phyloP scores from a whole-genome alignment of 1,284 basidiomycete species.

The Retiboletus flavoniger region DNA sequence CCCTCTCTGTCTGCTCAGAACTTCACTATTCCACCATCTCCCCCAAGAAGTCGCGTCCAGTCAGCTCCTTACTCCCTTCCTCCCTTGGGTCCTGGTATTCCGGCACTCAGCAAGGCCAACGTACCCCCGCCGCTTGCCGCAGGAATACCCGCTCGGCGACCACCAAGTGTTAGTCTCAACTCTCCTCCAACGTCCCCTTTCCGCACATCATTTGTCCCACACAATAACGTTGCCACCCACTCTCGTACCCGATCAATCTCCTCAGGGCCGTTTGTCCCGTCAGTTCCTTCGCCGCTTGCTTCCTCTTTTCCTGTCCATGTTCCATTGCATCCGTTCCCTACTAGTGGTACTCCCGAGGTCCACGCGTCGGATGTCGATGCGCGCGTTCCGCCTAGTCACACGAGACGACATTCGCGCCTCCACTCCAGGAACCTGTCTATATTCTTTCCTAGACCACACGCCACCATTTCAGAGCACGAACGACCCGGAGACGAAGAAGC shows the following conservation, averaged over 20 bases:
- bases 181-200: constrained; percentile 46
- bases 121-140: constrained; percentile 38
- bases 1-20: constrained; percentile 8
- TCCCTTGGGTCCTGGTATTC: constrained; percentile 25
- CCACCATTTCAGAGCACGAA: constrained; percentile 68
- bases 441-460: constrained; percentile 77
- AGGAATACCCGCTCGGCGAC: constrained; percentile 39
- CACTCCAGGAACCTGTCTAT: constrained; percentile 90
- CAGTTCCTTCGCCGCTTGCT: constrained; percentile 35
- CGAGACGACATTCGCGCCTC: constrained; percentile 66
- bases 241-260: constrained; percentile 54
- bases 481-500: constrained; percentile 44
- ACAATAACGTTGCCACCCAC: constrained; percentile 38
- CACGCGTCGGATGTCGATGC: constrained; percentile 16
- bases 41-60: constrained; percentile 36
- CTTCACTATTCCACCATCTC: constrained; percentile 21
- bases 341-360: constrained; percentile 24
- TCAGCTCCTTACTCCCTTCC: constrained; percentile 37
- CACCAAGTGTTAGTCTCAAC: constrained; percentile 30
- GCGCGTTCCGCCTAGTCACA: constrained; percentile 32
- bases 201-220: constrained; percentile 47
- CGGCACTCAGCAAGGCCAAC: constrained; percentile 15
- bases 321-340: constrained; percentile 31
- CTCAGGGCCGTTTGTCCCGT: constrained; percentile 54
- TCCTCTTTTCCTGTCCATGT: constrained; percentile 25